Percentiles rank a stretch among this genome's conserved stretches.
phyloP scores from a whole-genome alignment of 768 basidiomycete species.

The Lentinula edodes region DNA sequence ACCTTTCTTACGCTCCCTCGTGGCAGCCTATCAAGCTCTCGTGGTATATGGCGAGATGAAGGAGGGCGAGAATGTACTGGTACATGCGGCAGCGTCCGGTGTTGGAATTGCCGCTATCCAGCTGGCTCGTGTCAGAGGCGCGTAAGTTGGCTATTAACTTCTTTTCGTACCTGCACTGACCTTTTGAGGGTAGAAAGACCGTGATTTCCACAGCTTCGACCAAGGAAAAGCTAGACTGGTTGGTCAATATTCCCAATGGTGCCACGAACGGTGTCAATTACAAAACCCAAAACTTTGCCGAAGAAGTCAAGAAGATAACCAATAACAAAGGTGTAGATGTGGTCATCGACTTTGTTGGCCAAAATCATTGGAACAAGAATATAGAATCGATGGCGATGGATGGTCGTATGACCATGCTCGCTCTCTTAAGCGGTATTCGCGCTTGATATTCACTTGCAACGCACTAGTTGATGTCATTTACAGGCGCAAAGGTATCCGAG shows the following conservation, averaged over 20 bases:
- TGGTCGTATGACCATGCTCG: conserved; percentile 69
- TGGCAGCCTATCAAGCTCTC: conserved; percentile 41
- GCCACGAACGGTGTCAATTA: conserved; percentile 81
- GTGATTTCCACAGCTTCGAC: conserved; percentile 87
- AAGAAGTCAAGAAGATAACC: conserved; percentile 65
- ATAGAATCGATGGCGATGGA: conserved; percentile 64
- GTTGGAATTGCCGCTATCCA: conserved; percentile 89
- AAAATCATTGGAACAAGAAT: conserved; percentile 70
- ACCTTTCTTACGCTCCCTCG: neutral
- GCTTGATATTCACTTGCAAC: neutral
- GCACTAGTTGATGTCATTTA: neutral
- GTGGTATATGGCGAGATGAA: conserved; percentile 38
- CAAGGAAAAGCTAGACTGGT: conserved; percentile 74
- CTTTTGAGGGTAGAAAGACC: conserved; percentile 37
- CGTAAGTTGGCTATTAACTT: conserved; percentile 41
- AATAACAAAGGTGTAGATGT: conserved; percentile 71
- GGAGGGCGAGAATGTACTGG: conserved; percentile 67
- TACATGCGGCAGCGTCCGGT: conserved; percentile 90
- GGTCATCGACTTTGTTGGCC: conserved; percentile 80
- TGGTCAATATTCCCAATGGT: conserved; percentile 59
- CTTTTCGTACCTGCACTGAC: conserved; percentile 2
- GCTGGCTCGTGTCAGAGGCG: conserved; percentile 66
- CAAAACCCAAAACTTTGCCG: conserved; percentile 75
- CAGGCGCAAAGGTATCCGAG: conserved; percentile 47
- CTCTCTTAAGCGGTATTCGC: conserved; percentile 56